phyloP scores from a whole-genome alignment of 164 flowering plant species.

The Vitis rupestris region DNA sequence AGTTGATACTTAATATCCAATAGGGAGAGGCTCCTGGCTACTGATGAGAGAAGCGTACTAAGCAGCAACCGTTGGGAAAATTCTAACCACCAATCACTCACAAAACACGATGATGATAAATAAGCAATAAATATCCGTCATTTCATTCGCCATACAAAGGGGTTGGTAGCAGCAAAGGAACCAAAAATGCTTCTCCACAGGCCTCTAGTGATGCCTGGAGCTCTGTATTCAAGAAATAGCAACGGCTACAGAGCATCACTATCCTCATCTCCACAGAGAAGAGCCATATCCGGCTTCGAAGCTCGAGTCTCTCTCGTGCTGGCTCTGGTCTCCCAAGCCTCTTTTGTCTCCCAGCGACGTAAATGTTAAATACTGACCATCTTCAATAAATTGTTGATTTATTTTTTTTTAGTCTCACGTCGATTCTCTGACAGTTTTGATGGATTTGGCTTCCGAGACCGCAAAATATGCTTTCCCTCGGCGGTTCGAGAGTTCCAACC shows the following conservation, averaged over 20 bases:
- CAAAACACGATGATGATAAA: too few species aligned
- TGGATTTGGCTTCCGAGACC: conserved; percentile 64
- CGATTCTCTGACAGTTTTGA: conserved; percentile 47
- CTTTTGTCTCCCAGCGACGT: conserved; percentile 71
- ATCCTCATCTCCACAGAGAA: conserved; percentile 18
- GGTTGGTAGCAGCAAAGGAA: background rate
- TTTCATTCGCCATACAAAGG: background rate
- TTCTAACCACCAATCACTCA: conserved; percentile 3
- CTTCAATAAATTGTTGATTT: background rate
- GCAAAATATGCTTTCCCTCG: conserved; percentile 67
- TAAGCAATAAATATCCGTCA: background rate
- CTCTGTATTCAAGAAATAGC: conserved; percentile 9
- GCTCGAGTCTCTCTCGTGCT: conserved; percentile 72
- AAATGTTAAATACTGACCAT: conserved; percentile 10
- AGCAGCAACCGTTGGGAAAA: background rate
- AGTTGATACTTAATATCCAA: too few species aligned
- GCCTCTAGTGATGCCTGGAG: conserved; percentile 8
- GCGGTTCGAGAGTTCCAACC: conserved; percentile 64
- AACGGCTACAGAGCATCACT: conserved; percentile 7
- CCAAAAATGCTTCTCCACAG: conserved; percentile 14
- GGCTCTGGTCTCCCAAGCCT: conserved; percentile 77
- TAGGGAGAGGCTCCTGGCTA: too few species aligned
- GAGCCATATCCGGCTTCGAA: conserved; percentile 49
- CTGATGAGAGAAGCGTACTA: too few species aligned
- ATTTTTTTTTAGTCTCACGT: background rate